Base-by-base conservation (phyloP, 179 eudicot genomes). In the Spergularia azorica region DNA sequence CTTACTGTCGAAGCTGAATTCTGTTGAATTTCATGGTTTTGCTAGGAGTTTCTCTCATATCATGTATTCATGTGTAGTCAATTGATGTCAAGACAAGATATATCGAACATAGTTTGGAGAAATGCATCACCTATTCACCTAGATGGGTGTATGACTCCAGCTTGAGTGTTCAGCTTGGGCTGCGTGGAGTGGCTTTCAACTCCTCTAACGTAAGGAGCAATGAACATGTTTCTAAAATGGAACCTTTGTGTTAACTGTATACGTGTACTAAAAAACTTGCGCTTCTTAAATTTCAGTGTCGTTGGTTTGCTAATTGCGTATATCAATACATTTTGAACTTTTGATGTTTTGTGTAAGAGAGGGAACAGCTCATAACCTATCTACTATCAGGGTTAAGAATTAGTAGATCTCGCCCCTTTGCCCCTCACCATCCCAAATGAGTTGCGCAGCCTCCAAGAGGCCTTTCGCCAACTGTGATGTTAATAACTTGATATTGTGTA, bases 271-370 rank as follows among this genome's bases (percentile, higher is more conserved):
- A 70, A 78, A 38, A 69, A 54, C 50, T 16, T 18, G 56, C 41
- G 57, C 59, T 56, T 73, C 43, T 63, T 21, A 72, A 60, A 58
- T 39, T 65, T 71, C 72, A 66, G 15, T 39, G 65, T 56, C 50
- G 32, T 58, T 20, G 5, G 16, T 13, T 36, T 64, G 63, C 32
- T 46, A 55, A 68, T 18, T 64, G 61, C 41, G 17, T 15, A 70
- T 36, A 60, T 43, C 66, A 60, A 70, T 36, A 57, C 46, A 26
- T 26, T 26, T 26, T 26, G 32, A 26, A 26, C 32, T 63, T 11
- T 2, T 21, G 57, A 39, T 54, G 48, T 26, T 8, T 38, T 9
- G 20, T 16, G 16, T 65, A 17, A 12, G 68, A 39, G 52, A 2
- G 3, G 48, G 16, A 50, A 68, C 41, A 20, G 1, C 32, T 26